These are phyloP conservation scores for Ilyonectria sp. DNA, from an alignment of 2,329 filamentous ascomycete species.

Conservation along the genomic window DNA sequence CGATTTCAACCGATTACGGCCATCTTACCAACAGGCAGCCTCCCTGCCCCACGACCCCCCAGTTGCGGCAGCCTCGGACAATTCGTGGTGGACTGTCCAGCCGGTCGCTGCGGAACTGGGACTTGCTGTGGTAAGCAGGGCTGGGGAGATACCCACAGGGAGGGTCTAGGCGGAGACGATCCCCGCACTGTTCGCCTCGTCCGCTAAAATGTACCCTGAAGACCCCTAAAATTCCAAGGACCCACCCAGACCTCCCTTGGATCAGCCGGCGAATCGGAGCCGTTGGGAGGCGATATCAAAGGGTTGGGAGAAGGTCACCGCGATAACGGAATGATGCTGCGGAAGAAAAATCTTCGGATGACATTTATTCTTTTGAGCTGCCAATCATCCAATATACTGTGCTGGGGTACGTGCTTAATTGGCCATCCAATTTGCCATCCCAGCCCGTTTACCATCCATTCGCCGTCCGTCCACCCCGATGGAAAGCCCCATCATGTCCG, in stretches of 20 bases:
- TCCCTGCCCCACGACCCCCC: neutral
- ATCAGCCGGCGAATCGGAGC: neutral
- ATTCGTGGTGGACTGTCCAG: neutral
- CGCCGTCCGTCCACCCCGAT: too few relatives aligned
- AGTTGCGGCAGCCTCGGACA: neutral
- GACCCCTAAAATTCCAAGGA: neutral
- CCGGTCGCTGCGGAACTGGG: neutral
- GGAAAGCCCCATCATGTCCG: too few relatives aligned
- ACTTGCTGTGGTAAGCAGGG: neutral
- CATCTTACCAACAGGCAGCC: neutral
- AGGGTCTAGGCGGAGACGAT: neutral
- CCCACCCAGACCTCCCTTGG: neutral
- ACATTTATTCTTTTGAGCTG: neutral
- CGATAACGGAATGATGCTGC: neutral
- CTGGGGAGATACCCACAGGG: neutral
- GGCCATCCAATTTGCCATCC: too few relatives aligned
- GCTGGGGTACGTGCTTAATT: neutral
- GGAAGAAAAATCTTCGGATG: neutral
- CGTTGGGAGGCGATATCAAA: neutral
- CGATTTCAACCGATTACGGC: neutral
- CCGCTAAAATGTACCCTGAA: neutral
- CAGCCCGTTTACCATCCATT: too few relatives aligned
- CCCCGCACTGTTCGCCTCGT: conserved; percentile 32
- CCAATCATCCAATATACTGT: neutral
- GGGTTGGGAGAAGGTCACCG: neutral